Evolutionary conservation across 2,329 filamentous ascomycete genomes (phyloP), one percentile per base, ranked within the genome.

Genomic region (Chaetoscypha palmicola): DNA sequence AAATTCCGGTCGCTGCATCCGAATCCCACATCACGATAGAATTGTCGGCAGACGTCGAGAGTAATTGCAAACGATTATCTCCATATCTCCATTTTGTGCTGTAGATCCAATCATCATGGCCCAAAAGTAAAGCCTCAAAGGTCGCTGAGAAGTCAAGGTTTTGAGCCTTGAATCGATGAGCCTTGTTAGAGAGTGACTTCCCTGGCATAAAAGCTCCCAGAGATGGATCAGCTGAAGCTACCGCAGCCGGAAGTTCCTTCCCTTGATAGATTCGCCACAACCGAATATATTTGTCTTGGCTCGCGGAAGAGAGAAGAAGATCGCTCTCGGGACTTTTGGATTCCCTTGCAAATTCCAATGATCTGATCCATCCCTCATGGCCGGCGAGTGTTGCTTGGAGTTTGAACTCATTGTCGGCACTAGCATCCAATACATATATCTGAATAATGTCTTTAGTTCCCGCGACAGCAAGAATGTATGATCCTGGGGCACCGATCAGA

Each of bases 61-160:
- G 76, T 7, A 96, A 76, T 54, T 85, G 86, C 10, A 85, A 70
- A 47, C 73, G 77, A 14, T 50, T 46, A 2, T 47, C 49, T 3
- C 45, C 34, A 7, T 43, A 28, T 62, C 66, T 38, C 63, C 65
- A 46, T 69, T 66, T 11, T 2, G 86, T 82, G 44, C 86, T 94
- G 65, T 95, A 97, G 45, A 98, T 91, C 92, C 92, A 98, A 59
- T 98, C 92, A 61, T 98, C 92, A 60, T 98, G 92, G 7, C 92
- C 92, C 2, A 98, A 76, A 4, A 98, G 74, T 2, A 98, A 71
- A 1, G 92, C 92, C 64, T 98, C 92, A 54, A 98, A 97, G 0
- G 89, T 94, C 44, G 95, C 73, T 5, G 84, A 86, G 64, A 86
- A 91, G 52, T 83, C 81, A 14, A 59, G 43, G 3, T 69, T 70